Evolutionary conservation across 306 rosid species (phyloP), one percentile per base, ranked within the genome.

Genomic region (Cicer chorassanicum): DNA sequence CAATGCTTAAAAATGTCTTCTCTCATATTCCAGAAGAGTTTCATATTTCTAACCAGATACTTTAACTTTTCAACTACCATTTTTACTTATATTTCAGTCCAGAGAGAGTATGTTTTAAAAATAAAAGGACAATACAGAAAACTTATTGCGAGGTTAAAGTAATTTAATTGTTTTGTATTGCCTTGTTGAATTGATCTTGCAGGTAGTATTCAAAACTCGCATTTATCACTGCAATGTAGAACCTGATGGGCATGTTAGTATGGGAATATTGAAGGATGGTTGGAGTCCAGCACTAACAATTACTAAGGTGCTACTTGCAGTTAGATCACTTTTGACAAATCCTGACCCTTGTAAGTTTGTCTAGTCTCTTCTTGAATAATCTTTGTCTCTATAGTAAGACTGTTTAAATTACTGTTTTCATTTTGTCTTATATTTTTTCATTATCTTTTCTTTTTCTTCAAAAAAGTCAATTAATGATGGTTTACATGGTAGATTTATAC

Each of bases 221-320:
- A 87, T 93, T 71, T 93, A 86, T 87, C 96, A 91, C 84, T 91
- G 97, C 87, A 91, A 91, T 74, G 91, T 93, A 11, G 94, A 84
- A 74, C 67, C 87, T 55, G 41, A 81, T 9, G 97, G 97, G 29
- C 82, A 75, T 73, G 84, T 86, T 44, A 88, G 86, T 78, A 55
- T 91, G 82, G 89, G 88, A 66, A 87, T 91, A 46, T 82, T 93
- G 74, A 90, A 86, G 85, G 98, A 88, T 83, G 85, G 80, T 72
- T 93, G 98, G 98, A 93, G 97, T 87, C 98, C 98, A 46, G 98
- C 97, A 24, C 84, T 87, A 56, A 91, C 97, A 40, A 90, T 91
- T 51, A 84, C 91, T 5, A 90, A 88, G 86, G 92, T 93, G 78
- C 85, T 93, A 54, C 84, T 84, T 50, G 94, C 91, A 45, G 81